A percentile compares a stretch with the other conserved stretches of the same genome.
Evolutionary conservation across 106 monocot genomes (phyloP).

Genomic region (Apostasia ramifera): DNA sequence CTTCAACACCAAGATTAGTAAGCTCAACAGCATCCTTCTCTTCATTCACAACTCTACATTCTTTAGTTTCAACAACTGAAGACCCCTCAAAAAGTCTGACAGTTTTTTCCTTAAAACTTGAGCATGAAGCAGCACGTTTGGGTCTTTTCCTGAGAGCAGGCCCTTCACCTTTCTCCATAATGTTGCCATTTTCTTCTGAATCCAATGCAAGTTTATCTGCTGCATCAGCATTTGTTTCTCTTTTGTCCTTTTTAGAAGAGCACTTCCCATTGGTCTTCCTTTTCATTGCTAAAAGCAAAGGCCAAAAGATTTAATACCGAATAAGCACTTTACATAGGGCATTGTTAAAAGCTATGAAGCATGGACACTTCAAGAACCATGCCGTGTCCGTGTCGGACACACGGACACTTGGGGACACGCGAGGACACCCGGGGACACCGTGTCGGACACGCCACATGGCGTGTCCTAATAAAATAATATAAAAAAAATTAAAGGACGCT

Average conservation of each 20-base stretch:
- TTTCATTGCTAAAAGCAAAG: not conserved
- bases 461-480: no score
- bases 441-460: no score
- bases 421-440: no score
- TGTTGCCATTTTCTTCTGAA: constrained; percentile 1
- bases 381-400: no score
- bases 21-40: constrained; percentile 68
- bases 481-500: no score
- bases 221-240: not conserved
- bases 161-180: not conserved
- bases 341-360: no score
- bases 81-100: constrained; percentile 43
- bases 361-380: no score
- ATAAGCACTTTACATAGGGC: not conserved
- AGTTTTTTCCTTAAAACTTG: constrained; percentile 77
- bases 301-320: no score
- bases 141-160: constrained; percentile 40
- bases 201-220: not conserved
- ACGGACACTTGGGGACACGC: no score
- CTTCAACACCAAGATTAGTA: constrained; percentile 70
- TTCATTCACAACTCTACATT: constrained; percentile 43
- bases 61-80: constrained; percentile 31
- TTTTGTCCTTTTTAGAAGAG: not conserved
- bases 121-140: constrained; percentile 72
- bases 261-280: not conserved